Evolutionary conservation across 495 filamentous ascomycete species (phyloP), one percentile per base, ranked within the genome.

Genomic region (Penicillium waksmanii): DNA sequence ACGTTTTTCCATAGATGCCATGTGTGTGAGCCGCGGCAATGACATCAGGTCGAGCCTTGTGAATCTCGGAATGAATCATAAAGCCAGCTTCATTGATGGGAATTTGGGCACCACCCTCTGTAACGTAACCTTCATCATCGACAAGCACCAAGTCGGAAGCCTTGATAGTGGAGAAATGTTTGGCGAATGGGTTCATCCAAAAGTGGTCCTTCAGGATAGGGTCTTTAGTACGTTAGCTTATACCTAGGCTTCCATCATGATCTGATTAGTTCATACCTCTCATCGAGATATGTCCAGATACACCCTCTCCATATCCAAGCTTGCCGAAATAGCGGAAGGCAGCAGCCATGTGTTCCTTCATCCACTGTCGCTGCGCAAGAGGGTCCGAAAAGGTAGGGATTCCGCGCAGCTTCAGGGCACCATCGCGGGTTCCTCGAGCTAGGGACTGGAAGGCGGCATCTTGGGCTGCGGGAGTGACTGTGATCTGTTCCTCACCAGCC

Each of bases 311-410:
- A 63, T 89, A 90, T 6, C 87, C 87, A 34, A 84, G 74, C 58
- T 85, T 85, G 13, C 85, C 87, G 62, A 90, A 91, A 67, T 87
- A 82, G 4, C 87, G 82, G 64, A 87, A 91, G n/a, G 86, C 88
- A 55, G 85, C 86, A 0, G 87, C 87, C 68, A 90, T 84, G 55
- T 87, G 86, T 66, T 89, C 85, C 60, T 88, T 91, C 61, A 88
- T 81, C 77, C 86, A 89, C 57, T 86, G 66, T 18, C 89, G 81
- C 67, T 89, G 82, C 40, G 83, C 83, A 42, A 85, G 78, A 1
- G 79, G 73, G 35, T 79, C 82, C 9, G 81, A 76, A 63, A 88
- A 87, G 47, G 80, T 82, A 33, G 87, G 87, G 53, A 85, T 84
- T 5, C 77, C 79, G 12, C 73, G 72, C 17, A 85, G 75, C 61